phyloP scores from a whole-genome alignment of 768 basidiomycete genomes.

The Botryobasidium botryosum region DNA sequence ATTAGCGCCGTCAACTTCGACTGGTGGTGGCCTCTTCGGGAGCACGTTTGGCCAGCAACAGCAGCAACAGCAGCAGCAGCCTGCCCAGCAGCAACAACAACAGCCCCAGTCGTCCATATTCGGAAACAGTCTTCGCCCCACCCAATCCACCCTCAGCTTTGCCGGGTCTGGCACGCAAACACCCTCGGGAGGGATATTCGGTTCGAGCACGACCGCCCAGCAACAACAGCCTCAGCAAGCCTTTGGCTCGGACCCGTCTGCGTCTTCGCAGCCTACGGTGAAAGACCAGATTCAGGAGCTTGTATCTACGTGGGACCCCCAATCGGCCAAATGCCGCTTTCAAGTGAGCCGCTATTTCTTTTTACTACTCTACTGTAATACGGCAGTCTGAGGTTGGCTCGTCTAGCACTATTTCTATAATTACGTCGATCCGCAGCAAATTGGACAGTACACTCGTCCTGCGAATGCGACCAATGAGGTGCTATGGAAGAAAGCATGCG shows the following conservation, averaged over 20 bases:
- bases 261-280: slow-evolving; percentile 14
- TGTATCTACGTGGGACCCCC: slow-evolving; percentile 53
- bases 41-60: too few species aligned
- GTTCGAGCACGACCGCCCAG: not conserved
- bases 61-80: too few species aligned
- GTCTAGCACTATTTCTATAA: slow-evolving; percentile 70
- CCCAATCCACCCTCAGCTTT: too few species aligned
- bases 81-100: too few species aligned
- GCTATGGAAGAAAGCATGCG: slow-evolving; percentile 60
- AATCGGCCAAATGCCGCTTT: slow-evolving; percentile 55
- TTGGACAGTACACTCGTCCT: slow-evolving; percentile 52
- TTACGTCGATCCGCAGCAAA: slow-evolving; percentile 51
- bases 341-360: slow-evolving; percentile 33
- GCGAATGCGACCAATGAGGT: slow-evolving; percentile 51
- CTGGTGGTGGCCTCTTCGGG: too few species aligned
- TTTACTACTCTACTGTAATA: not conserved
- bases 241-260: not conserved
- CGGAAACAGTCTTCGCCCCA: too few species aligned
- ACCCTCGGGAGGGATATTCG: too few species aligned
- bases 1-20: too few species aligned
- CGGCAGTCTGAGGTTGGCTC: not conserved
- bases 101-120: too few species aligned
- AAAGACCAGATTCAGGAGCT: slow-evolving; percentile 41
- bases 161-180: too few species aligned
- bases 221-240: not conserved